These are phyloP conservation scores for Ascochyta fabae DNA, from an alignment of 2,329 filamentous ascomycete species.

Conservation along the genomic window DNA sequence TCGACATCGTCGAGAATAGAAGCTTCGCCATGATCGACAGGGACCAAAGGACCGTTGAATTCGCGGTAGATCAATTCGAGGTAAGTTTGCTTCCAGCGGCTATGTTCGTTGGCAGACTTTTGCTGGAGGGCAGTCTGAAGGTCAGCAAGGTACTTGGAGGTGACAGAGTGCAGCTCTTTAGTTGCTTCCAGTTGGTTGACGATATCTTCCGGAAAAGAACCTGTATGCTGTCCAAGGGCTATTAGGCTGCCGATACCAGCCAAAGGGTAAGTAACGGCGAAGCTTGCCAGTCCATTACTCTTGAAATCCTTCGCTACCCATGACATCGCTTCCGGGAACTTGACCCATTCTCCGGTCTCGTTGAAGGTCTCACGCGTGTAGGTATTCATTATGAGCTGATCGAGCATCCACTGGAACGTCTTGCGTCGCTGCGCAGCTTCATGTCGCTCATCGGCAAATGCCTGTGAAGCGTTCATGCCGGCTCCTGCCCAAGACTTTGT, in stretches of 20 bases:
- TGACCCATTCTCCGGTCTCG: slow-evolving; percentile 39
- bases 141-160: slow-evolving; percentile 33
- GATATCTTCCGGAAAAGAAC: slow-evolving; percentile 21
- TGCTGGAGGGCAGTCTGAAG: slow-evolving; percentile 18
- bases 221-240: slow-evolving; percentile 26
- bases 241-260: slow-evolving; percentile 37
- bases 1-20: slow-evolving; percentile 21
- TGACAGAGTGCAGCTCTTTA: slow-evolving; percentile 35
- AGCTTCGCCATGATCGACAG: slow-evolving; percentile 20
- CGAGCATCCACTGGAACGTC: slow-evolving; percentile 40
- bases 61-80: slow-evolving; percentile 35
- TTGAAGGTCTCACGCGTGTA: slow-evolving; percentile 41
- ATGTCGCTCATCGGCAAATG: slow-evolving; percentile 15
- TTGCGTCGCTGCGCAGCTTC: slow-evolving; percentile 27
- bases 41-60: slow-evolving; percentile 38
- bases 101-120: not conserved
- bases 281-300: slow-evolving; percentile 36
- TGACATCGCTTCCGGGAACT: slow-evolving; percentile 32
- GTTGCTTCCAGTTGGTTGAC: slow-evolving; percentile 20
- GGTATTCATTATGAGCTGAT: slow-evolving; percentile 35
- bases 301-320: slow-evolving; percentile 40
- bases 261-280: slow-evolving; percentile 39
- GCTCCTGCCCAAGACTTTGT: slow-evolving; percentile 41
- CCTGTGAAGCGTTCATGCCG: slow-evolving; percentile 5
- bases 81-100: slow-evolving; percentile 36